phyloP scores from a whole-genome alignment of 306 rosid species.

The Citrullus amarus region DNA sequence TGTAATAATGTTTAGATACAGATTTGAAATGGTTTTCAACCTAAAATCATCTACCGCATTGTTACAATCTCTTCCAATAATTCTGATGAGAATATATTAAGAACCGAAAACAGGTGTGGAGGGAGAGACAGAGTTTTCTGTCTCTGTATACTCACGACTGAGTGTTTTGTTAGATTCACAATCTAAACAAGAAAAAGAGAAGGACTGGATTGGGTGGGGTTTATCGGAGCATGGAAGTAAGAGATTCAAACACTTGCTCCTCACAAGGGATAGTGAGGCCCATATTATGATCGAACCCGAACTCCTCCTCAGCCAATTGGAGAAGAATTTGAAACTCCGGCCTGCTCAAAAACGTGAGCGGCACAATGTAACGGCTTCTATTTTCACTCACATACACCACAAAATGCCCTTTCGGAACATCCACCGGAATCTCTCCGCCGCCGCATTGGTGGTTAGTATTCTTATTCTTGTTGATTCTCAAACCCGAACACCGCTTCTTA shows the following conservation, averaged over 20 bases:
- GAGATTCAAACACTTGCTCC: constrained; percentile 50
- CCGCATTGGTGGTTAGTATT: not conserved
- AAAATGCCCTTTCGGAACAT: constrained; percentile 90
- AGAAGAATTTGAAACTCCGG: constrained; percentile 78
- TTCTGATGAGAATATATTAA: not conserved
- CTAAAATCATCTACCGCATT: too few relatives aligned
- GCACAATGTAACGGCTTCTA: constrained; percentile 75
- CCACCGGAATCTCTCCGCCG: constrained; percentile 47
- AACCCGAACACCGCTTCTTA: constrained; percentile 8
- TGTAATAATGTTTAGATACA: not conserved
- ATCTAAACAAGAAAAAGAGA: not conserved
- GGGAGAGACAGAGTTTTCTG: not conserved
- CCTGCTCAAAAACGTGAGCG: constrained; percentile 49
- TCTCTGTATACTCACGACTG: not conserved
- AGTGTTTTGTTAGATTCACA: not conserved
- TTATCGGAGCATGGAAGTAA: constrained; percentile 49
- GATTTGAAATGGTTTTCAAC: not conserved
- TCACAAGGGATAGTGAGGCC: constrained; percentile 94
- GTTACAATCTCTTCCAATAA: not conserved
- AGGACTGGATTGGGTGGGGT: too few relatives aligned
- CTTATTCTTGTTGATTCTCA: not conserved
- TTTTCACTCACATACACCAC: constrained; percentile 89
- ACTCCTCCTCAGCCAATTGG: constrained; percentile 83
- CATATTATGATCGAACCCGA: constrained; percentile 72
- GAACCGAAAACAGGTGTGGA: not conserved